Conservation (phyloP, 163 green algal genomes). For the Botryococcus braunii region DNA sequence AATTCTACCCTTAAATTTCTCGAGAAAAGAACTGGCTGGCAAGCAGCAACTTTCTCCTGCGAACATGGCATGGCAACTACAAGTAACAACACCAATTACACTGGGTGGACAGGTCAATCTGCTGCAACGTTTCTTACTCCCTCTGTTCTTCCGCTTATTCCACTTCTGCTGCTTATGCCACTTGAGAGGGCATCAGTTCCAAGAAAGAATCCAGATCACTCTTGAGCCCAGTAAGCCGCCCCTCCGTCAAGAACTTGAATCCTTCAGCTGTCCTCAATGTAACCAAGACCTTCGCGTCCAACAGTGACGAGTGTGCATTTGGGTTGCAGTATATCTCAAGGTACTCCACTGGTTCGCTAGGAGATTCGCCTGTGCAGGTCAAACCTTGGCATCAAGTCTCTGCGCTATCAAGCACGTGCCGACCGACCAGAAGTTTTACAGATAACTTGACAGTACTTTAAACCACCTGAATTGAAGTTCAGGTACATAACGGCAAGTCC, state of each 20-base stretch:
- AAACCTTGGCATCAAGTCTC: conserved; percentile 1
- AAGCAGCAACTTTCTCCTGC: too few relatives aligned
- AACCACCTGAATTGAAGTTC: not conserved
- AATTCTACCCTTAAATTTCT: too few relatives aligned
- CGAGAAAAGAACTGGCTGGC: too few relatives aligned
- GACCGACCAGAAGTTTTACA: not conserved
- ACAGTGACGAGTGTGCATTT: conserved; percentile 56
- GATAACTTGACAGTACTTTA: not conserved
- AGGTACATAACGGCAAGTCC: not conserved
- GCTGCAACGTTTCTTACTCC: too few relatives aligned
- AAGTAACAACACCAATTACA: too few relatives aligned
- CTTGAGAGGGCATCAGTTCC: too few relatives aligned
- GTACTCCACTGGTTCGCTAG: conserved; percentile 13
- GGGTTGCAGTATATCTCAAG: conserved; percentile 72
- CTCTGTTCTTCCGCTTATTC: too few relatives aligned
- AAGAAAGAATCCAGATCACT: conserved; percentile 42
- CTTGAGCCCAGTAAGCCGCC: conserved; percentile 36
- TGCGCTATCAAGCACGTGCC: not conserved
- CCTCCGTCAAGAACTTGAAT: conserved; percentile 42
- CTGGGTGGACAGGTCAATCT: too few relatives aligned
- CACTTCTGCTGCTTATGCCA: too few relatives aligned
- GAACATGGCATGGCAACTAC: too few relatives aligned
- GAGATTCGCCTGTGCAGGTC: conserved; percentile 12
- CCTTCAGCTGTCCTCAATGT: conserved; percentile 34
- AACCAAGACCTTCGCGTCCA: conserved; percentile 66